Conservation (phyloP, 192 early-diverging fungal species). For the Powellomyces hirtus region DNA sequence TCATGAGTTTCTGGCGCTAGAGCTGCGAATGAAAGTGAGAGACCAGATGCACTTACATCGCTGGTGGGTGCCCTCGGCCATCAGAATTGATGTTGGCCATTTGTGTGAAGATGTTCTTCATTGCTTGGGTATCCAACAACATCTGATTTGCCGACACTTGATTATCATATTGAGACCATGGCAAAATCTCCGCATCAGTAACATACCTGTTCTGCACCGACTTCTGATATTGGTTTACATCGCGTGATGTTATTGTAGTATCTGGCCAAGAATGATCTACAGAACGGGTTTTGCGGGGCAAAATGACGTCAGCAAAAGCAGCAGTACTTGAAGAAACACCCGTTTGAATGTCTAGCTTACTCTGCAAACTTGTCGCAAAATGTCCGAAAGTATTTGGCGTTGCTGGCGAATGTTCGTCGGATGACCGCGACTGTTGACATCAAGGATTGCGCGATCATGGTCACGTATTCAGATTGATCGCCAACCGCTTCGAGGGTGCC, state of each 20-base stretch:
- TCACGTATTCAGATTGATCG: constrained; percentile 89
- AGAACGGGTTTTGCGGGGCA: not conserved
- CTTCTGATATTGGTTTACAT: constrained; percentile 84
- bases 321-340: too few relatives aligned
- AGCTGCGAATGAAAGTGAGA: not conserved
- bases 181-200: too few relatives aligned
- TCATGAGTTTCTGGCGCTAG: not conserved
- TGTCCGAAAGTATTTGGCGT: constrained; percentile 73
- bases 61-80: constrained; percentile 43
- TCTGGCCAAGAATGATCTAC: constrained; percentile 69
- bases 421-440: constrained; percentile 54
- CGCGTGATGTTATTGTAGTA: constrained; percentile 68
- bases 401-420: constrained; percentile 60
- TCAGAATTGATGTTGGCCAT: constrained; percentile 68
- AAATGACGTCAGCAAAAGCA: not conserved
- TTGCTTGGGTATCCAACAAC: constrained; percentile 88
- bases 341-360: constrained; percentile 43
- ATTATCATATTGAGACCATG: not conserved
- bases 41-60: constrained; percentile 46
- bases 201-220: constrained; percentile 88
- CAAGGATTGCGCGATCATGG: constrained; percentile 60
- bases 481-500: constrained; percentile 80
- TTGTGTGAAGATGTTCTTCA: constrained; percentile 78
- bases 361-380: constrained; percentile 94
- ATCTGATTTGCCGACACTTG: constrained; percentile 45